phyloP scores from a whole-genome alignment of 108 stramenopile species.

The Conticribra guillardii region DNA sequence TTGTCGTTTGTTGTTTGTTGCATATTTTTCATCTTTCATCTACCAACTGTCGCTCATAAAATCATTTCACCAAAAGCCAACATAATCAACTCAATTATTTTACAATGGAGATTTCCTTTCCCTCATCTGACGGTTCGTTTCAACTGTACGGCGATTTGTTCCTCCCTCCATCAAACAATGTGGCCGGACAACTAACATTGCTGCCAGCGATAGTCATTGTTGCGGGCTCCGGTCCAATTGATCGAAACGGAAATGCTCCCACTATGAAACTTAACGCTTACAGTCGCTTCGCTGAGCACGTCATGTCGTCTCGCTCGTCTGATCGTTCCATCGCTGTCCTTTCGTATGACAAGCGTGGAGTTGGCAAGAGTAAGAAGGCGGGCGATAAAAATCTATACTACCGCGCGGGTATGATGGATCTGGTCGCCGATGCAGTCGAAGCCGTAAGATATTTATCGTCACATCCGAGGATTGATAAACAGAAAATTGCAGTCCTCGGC shows the following conservation, averaged over 20 bases:
- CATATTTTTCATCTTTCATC: too few relatives aligned
- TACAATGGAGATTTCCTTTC: not conserved
- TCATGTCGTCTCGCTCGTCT: not conserved
- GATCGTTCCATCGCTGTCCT: slow-evolving; percentile 35
- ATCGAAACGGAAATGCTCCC: slow-evolving; percentile 38
- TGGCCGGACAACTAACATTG: not conserved
- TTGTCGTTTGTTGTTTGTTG: too few relatives aligned
- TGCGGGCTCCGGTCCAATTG: slow-evolving; percentile 42
- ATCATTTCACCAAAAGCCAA: too few relatives aligned
- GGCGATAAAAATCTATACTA: slow-evolving; percentile 39
- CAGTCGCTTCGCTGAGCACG: slow-evolving; percentile 35
- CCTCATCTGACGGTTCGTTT: not conserved
- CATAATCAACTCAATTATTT: too few relatives aligned
- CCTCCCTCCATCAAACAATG: not conserved
- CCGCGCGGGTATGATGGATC: slow-evolving; percentile 39
- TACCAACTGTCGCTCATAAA: too few relatives aligned
- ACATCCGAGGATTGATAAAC: slow-evolving; percentile 27
- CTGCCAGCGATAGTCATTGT: slow-evolving; percentile 34
- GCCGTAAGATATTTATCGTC: slow-evolving; percentile 27
- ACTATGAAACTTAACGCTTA: slow-evolving; percentile 35
- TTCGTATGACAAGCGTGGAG: slow-evolving; percentile 50
- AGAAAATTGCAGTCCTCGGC: slow-evolving; percentile 29
- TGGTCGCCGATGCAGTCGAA: slow-evolving; percentile 45
- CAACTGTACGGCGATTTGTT: not conserved
- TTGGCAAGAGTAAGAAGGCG: slow-evolving; percentile 33